These are phyloP conservation scores for Dianthus caryophyllus DNA, from an alignment of 148 eudicot species.

Conservation along the genomic window DNA sequence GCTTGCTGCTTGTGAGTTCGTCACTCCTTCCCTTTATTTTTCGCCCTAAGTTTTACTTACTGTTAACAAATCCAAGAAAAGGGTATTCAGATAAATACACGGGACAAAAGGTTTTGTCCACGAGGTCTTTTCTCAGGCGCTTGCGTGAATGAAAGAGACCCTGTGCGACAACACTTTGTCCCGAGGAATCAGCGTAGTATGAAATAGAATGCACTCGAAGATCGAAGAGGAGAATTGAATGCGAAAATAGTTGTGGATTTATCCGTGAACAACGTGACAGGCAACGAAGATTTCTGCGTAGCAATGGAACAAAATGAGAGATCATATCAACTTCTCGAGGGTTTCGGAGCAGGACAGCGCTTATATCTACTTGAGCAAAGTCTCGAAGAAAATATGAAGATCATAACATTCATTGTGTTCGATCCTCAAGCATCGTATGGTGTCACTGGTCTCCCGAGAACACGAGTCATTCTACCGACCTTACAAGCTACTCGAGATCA, in stretches of 20 bases:
- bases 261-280: constrained; percentile 26
- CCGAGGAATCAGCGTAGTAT: background rate
- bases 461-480: constrained; percentile 50
- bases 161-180: too few species aligned
- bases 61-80: too few species aligned
- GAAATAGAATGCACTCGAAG: background rate
- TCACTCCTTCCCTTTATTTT: background rate
- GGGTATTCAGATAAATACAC: too few species aligned
- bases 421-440: constrained; percentile 38
- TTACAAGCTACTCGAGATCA: constrained; percentile 51
- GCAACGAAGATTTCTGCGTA: constrained; percentile 63
- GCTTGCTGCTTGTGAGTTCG: constrained; percentile 77
- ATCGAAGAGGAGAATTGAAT: too few species aligned
- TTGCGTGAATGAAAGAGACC: too few species aligned
- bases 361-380: constrained; percentile 38
- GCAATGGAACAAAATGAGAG: constrained; percentile 79
- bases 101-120: too few species aligned
- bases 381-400: constrained; percentile 15
- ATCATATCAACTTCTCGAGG: constrained; percentile 74
- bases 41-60: too few species aligned
- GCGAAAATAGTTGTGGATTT: background rate
- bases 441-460: constrained; percentile 30
- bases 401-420: constrained; percentile 38
- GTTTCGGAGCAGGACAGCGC: constrained; percentile 61
- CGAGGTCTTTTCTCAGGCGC: too few species aligned